Evolutionary conservation across 2,329 filamentous ascomycete species (phyloP), one percentile per base, ranked within the genome.

Genomic region (Trichoderma polysporum): DNA sequence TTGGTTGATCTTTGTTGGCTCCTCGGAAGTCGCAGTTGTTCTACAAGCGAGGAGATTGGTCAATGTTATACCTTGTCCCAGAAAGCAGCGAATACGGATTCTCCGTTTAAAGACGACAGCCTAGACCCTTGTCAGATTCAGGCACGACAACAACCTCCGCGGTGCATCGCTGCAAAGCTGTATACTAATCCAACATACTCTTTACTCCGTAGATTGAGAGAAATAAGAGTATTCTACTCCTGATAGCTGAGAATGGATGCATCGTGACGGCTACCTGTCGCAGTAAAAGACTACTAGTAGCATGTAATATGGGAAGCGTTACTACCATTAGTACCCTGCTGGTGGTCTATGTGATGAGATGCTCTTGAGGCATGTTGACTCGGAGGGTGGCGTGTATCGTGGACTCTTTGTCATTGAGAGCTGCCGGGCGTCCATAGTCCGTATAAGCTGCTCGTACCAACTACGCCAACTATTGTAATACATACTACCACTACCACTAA

Each of bases 21-120:
- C 25, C 37, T 64, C 60, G 60, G 60, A 64, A 54, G 35, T 64
- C 60, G 60, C 60, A 56, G 50, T 4, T 62, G 10, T 49, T 47
- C 13, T 56, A 49, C 37, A 45, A 45, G 45, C 22, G 39, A 66
- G 47, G 27, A 39, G 49, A 61, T 66, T 66, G 57, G 57, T 31
- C 64, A 61, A 60, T 66, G 49, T 27, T 35, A 33, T 25, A 25
- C 52, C 60, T 27, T 53, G 60, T 63, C 50, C 17, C n/a, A n/a
- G 19, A 45, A 25, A 45, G 45, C 47, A 62, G 59, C 59, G 17
- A 56, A 35, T 33, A 25, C 60, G 60, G 60, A 56, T 56, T 64
- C 60, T 64, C 60, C 60, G 60, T 64, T 47, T 56, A 15, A 25
- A 52, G 35, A 41, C 60, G 50, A 47, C 50, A 52, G 49, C 27